Evolutionary conservation across 2,329 filamentous ascomycete species (phyloP).

Genomic region (Cladorrhinum sp.): DNA sequence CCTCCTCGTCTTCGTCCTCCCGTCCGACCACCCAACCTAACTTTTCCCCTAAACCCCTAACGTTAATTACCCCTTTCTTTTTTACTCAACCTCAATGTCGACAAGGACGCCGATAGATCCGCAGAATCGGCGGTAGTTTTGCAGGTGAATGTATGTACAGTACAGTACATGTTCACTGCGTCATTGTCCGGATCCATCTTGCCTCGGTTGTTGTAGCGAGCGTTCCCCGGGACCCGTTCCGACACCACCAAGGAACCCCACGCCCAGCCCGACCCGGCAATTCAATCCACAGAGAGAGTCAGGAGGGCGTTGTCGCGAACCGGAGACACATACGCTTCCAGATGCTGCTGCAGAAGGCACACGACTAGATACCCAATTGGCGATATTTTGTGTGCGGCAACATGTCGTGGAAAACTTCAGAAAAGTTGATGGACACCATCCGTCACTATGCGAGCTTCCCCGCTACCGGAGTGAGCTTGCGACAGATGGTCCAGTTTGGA

Average conservation of each 20-base stretch:
- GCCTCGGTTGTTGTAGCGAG: slow-evolving; percentile 26
- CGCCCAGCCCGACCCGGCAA: background rate
- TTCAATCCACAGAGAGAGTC: background rate
- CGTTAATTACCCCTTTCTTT: background rate
- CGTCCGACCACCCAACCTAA: background rate
- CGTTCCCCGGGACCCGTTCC: slow-evolving; percentile 12
- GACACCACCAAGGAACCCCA: slow-evolving; percentile 11
- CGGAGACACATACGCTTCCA: background rate
- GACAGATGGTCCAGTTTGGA: slow-evolving; percentile 99
- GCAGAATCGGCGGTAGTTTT: slow-evolving; percentile 13
- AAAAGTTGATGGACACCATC: slow-evolving; percentile 94
- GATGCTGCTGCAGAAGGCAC: slow-evolving; percentile 8
- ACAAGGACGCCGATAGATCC: slow-evolving; percentile 3
- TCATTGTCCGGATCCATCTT: slow-evolving; percentile 27
- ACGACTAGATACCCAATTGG: slow-evolving; percentile 26
- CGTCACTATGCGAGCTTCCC: slow-evolving; percentile 95
- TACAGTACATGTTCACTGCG: slow-evolving; percentile 15
- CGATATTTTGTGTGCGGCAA: slow-evolving; percentile 33
- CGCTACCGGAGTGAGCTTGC: slow-evolving; percentile 89
- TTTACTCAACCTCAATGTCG: slow-evolving; percentile 5
- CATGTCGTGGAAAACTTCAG: slow-evolving; percentile 94
- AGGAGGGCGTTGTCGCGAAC: background rate
- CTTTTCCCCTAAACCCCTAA: background rate
- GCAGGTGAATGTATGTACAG: background rate
- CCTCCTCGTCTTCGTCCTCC: background rate